Evolutionary conservation across 2,329 filamentous ascomycete species (phyloP).

Genomic region (Aureobasidium namibiae): DNA sequence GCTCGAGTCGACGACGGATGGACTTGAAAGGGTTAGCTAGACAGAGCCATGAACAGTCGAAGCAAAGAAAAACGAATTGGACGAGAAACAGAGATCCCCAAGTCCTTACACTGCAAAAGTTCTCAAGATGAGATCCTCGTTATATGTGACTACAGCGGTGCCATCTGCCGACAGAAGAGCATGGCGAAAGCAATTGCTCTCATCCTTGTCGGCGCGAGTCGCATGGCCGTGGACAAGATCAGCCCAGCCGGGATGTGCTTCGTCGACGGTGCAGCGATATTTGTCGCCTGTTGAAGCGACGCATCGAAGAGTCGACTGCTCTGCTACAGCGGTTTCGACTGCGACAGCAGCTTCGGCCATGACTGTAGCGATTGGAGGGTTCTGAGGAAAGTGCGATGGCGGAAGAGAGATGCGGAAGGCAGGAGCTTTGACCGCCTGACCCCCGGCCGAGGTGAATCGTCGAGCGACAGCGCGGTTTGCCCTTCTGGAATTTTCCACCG

Average conservation of each 20-base stretch:
- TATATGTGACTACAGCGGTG: slow-evolving; percentile 47
- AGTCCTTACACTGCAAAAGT: slow-evolving; percentile 40
- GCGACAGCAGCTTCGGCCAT: neutral
- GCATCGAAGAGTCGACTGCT: slow-evolving; percentile 5
- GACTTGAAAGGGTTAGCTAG: slow-evolving; percentile 41
- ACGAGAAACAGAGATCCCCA: neutral
- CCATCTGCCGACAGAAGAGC: slow-evolving; percentile 47
- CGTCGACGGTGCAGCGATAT: slow-evolving; percentile 15
- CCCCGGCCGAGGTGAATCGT: slow-evolving; percentile 2
- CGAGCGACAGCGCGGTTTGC: neutral
- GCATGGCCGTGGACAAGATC: neutral
- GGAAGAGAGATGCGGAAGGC: neutral
- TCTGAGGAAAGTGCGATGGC: neutral
- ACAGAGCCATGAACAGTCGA: neutral
- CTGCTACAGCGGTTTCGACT: neutral
- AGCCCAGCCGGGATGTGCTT: slow-evolving; percentile 3
- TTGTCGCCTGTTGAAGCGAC: slow-evolving; percentile 20
- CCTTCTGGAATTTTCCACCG: slow-evolving; percentile 10
- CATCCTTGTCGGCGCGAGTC: slow-evolving; percentile 2
- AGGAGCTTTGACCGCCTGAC: neutral
- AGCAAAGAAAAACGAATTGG: neutral
- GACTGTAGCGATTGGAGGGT: neutral
- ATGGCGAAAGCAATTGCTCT: slow-evolving; percentile 36
- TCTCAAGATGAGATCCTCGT: slow-evolving; percentile 42
- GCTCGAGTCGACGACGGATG: slow-evolving; percentile 20